Evolutionary conservation across 352 stramenopile genomes (phyloP).

Genomic region (Phytopythium mirpurense): DNA sequence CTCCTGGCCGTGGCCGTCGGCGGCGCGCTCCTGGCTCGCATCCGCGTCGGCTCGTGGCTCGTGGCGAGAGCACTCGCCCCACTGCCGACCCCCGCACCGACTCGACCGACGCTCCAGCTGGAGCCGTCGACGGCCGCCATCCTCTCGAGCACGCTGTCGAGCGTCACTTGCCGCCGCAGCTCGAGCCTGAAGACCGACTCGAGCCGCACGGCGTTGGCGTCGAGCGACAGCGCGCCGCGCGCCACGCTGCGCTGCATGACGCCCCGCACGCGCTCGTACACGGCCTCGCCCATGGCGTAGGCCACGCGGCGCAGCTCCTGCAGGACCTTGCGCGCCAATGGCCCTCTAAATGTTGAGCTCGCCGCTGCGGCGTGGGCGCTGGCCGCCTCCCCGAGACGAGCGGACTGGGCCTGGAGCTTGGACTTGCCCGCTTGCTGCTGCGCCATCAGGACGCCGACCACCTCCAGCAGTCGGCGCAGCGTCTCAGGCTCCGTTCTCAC

Average conservation of each 20-base stretch:
- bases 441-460: conserved; percentile 10
- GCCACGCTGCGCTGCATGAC: conserved; percentile 42
- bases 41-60: neutral
- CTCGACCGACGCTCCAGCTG: neutral
- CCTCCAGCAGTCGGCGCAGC: conserved; percentile 27
- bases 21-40: conserved; percentile 9
- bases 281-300: conserved; percentile 31
- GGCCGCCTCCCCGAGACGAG: neutral
- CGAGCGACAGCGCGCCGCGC: conserved; percentile 31
- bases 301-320: conserved; percentile 27
- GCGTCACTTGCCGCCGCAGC: conserved; percentile 46
- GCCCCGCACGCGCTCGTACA: conserved; percentile 32
- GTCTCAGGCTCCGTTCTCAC: conserved; percentile 28
- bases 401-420: neutral
- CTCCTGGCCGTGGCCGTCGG: conserved; percentile 2
- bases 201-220: conserved; percentile 42
- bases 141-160: conserved; percentile 32
- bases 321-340: conserved; percentile 24
- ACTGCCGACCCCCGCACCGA: conserved; percentile 11
- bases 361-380: neutral
- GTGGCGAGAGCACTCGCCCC: conserved; percentile 3
- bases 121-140: conserved; percentile 14
- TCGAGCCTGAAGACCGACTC: conserved; percentile 60
- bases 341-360: neutral
- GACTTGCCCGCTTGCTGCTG: neutral